Evolutionary conservation across 2,329 filamentous ascomycete genomes (phyloP).

Genomic region (Scedosporium dehoogii): DNA sequence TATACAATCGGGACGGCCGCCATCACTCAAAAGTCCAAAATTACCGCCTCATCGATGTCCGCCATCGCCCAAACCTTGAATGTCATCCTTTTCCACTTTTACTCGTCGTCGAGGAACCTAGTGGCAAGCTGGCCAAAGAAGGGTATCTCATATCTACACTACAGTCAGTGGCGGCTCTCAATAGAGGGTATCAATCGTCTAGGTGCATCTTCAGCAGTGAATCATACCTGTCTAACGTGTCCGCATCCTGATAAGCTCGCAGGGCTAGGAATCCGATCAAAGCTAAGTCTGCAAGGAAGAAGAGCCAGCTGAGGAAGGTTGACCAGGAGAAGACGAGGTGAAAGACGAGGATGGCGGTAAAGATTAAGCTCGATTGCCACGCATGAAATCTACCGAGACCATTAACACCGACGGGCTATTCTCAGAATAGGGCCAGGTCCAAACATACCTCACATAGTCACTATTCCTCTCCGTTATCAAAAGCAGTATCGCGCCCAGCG

Average conservation of each 20-base stretch:
- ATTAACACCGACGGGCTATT: not conserved
- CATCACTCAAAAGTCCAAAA: not conserved
- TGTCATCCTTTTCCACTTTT: conserved; percentile 5
- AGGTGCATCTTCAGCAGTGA: not conserved
- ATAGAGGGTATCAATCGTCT: not conserved
- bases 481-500: conserved; percentile 74
- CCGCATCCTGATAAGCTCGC: conserved; percentile 76
- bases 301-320: conserved; percentile 68
- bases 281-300: conserved; percentile 66
- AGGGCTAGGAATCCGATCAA: conserved; percentile 68
- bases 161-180: conserved; percentile 12
- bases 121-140: conserved; percentile 79
- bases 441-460: conserved; percentile 78
- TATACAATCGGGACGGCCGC: not conserved
- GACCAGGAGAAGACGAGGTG: conserved; percentile 87
- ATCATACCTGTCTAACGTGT: conserved; percentile 49
- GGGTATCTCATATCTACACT: conserved; percentile 66
- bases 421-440: not conserved
- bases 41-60: no score
- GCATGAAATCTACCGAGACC: conserved; percentile 66
- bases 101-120: conserved; percentile 82
- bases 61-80: no score
- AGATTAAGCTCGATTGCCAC: conserved; percentile 84
- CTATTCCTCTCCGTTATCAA: conserved; percentile 86
- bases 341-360: conserved; percentile 62